Evolutionary conservation across 257 asterid species (phyloP), one percentile per base, ranked within the genome.

Genomic region (Solanum phureja): DNA sequence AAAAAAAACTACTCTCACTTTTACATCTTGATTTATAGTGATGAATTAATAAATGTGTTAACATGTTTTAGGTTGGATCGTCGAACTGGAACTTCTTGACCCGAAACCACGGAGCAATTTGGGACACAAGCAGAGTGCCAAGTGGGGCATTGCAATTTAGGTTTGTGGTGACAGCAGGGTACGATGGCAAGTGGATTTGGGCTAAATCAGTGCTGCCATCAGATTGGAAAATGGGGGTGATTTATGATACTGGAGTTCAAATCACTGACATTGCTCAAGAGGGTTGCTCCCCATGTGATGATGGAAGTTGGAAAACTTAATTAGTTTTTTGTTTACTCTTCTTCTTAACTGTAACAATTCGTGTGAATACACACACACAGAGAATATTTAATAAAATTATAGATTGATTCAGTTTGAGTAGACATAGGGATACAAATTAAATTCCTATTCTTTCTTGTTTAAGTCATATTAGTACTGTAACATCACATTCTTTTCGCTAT

Each of bases 51-150:
- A 35, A 37, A 74, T 21, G 1, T 52, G 19, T 73, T 35, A 2
- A 5, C 4, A 73, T 42, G 14, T n/a, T 87, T 52, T 40, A 94
- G 98, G 94, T 90, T 37, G 98, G 95, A 21, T 85, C 94, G 7
- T 46, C 93, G 29, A 91, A 87, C 62, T 96, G 98, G 98, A 86
- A 27, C 12, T 94, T 33, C 92, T 86, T 96, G 98, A 93, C 91
- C 85, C 90, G 96, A 73, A 92, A 88, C 35, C 83, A 93, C 33
- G 98, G 98, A n/a, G 98, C 96, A 5, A 87, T 96, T 29, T 96
- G 99, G 99, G 93, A 94, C 19, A 94, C 96, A n/a, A 92, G 94
- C 81, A 88, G 95, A 88, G 96, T 94, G 5, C 98, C 98, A 3
- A 85, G 24, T 9, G 99, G 99, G 83, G 49, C 93, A 0, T 56